A percentile compares a stretch with the other conserved stretches of the same genome.
Evolutionary conservation across 352 stramenopile genomes (phyloP).

Genomic region (Phytophthora uliginosa): DNA sequence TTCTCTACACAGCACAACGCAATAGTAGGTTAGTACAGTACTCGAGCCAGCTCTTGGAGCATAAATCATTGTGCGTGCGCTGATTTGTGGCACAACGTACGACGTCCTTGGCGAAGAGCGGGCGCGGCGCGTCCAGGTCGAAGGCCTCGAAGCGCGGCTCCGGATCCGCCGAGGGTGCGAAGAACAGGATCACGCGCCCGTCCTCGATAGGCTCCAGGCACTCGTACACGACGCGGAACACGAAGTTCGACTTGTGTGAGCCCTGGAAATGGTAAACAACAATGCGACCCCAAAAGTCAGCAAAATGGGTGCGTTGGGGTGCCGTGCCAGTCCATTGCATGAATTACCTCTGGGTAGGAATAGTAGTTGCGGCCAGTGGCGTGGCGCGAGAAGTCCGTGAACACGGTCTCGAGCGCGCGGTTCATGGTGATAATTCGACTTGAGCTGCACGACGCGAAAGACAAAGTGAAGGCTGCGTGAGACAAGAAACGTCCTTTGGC

Average conservation of each 20-base stretch:
- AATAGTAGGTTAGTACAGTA: background rate
- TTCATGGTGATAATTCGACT: constrained; percentile 53
- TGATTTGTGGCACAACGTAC: constrained; percentile 29
- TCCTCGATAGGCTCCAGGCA: constrained; percentile 45
- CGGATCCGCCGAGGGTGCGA: constrained; percentile 43
- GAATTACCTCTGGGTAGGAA: constrained; percentile 62
- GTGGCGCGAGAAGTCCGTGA: constrained; percentile 66
- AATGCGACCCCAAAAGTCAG: background rate
- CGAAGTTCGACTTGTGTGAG: constrained; percentile 53
- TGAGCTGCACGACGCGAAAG: constrained; percentile 8
- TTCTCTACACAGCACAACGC: constrained; percentile 33
- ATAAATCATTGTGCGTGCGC: constrained; percentile 3
- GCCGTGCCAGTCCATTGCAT: background rate
- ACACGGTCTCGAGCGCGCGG: constrained; percentile 75
- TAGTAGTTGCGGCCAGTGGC: constrained; percentile 57
- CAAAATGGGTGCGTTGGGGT: background rate
- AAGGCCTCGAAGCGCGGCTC: constrained; percentile 72
- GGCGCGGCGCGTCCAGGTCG: constrained; percentile 57
- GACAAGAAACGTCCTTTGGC: constrained; percentile 11
- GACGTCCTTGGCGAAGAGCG: constrained; percentile 78
- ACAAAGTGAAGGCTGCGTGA: constrained; percentile 23
- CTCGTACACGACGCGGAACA: constrained; percentile 63
- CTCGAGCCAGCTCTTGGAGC: too few relatives aligned
- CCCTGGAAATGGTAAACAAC: constrained; percentile 34
- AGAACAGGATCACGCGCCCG: constrained; percentile 74